Evolutionary conservation across 1,139 yeast species (phyloP).

Genomic region (Pichiaceae sp.): DNA sequence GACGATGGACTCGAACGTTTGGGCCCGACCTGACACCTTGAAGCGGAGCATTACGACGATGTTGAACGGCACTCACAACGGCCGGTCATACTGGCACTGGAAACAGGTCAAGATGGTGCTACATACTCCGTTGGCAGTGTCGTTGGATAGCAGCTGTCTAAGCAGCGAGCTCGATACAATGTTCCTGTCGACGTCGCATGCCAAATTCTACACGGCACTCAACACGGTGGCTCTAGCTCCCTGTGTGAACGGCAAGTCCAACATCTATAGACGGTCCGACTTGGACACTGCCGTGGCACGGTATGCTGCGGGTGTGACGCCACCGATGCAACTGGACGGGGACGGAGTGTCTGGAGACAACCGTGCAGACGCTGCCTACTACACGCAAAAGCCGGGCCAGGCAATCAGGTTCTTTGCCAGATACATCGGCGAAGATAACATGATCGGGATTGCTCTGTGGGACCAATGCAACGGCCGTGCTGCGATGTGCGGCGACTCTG

Average conservation of each 20-base stretch:
- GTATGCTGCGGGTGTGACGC: constrained; percentile 22
- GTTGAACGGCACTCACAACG: constrained; percentile 40
- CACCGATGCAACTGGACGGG: constrained; percentile 11
- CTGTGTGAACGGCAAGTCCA: constrained; percentile 90
- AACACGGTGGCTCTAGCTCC: constrained; percentile 77
- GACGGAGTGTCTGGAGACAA: constrained; percentile 24
- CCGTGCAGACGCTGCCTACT: constrained; percentile 15
- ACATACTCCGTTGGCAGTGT: constrained; percentile 41
- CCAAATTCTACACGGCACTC: constrained; percentile 74
- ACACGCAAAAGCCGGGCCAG: constrained; percentile 14
- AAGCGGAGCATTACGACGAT: constrained; percentile 58
- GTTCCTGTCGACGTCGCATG: constrained; percentile 77
- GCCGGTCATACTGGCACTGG: constrained; percentile 16
- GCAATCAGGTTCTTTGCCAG: constrained; percentile 70
- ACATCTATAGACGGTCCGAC: constrained; percentile 63
- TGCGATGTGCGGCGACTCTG: constrained; percentile 71
- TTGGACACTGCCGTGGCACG: constrained; percentile 52
- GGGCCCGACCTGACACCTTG: constrained; percentile 63
- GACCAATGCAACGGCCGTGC: constrained; percentile 59
- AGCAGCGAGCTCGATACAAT: constrained; percentile 82
- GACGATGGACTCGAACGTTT: constrained; percentile 86
- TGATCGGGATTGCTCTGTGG: constrained; percentile 88
- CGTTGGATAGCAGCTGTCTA: constrained; percentile 20
- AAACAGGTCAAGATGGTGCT: constrained; percentile 64
- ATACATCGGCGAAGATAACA: constrained; percentile 87